Evolutionary conservation across 2,329 filamentous ascomycete species (phyloP), one percentile per base, ranked within the genome.

Genomic region (Macroventuria anomochaeta): DNA sequence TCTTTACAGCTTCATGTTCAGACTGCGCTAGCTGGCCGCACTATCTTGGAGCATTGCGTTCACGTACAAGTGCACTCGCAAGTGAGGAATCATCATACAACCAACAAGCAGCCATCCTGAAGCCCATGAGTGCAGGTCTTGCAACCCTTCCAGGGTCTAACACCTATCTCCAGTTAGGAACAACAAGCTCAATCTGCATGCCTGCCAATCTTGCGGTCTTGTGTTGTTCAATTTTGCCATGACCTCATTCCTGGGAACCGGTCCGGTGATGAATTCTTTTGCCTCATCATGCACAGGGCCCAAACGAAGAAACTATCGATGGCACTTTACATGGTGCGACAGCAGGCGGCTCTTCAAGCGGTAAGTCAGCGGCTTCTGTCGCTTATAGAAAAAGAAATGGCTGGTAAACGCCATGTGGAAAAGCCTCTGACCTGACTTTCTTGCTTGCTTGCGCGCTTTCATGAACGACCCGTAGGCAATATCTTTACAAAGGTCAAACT

Each of bases 141-240:
- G 20, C 25, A 15, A 29, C 21, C 7, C 7, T 32, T 26, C 37
- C 36, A 41, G 42, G 23, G 42, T 46, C 37, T n/a, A 26, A 25
- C 12, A n/a, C 8, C 31, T 25, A 18, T 21, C 50, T 32, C 43
- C 38, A 31, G 17, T 12, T 36, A 53, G 29, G 29, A 53, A 17
- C 33, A 41, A 43, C 43, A 47, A 53, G 50, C 50, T 43, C 25
- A 43, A 7, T 28, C 20, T 47, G 32, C 50, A 53, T 47, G 23
- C 17, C 50, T 47, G 43, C 50, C 50, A 53, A 47, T 37, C 37
- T 32, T 43, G 17, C 23, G 8, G 7, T 25, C 21, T 12, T 37
- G 34, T 28, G 29, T 23, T 18, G 46, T 33, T 10, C 15, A 11
- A 23, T 36, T 7, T 5, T 36, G 46, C 38, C 38, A 49, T 49